Conservation (phyloP, 805 yeast species). For the Ogataea degrootiae region DNA sequence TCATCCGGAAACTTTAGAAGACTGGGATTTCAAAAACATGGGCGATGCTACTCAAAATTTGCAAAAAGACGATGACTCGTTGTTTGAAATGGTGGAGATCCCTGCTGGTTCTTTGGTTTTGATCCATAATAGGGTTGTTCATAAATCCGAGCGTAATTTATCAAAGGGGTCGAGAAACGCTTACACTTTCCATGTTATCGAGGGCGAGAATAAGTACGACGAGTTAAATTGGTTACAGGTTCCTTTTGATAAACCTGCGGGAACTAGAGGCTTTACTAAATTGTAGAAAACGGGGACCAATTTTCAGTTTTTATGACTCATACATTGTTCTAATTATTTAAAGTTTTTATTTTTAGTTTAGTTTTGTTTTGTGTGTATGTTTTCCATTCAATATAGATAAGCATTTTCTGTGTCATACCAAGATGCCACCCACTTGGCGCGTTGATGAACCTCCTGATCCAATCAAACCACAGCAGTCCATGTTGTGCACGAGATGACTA, state of each 20-base stretch:
- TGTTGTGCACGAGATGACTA: too few relatives aligned
- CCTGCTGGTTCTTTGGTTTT: slow-evolving; percentile 68
- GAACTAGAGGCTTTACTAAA: slow-evolving; percentile 57
- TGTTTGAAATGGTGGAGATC: slow-evolving; percentile 52
- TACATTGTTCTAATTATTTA: too few relatives aligned
- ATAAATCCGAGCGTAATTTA: slow-evolving; percentile 59
- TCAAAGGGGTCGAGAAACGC: slow-evolving; percentile 61
- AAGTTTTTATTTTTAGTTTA: too few relatives aligned
- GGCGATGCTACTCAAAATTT: slow-evolving; percentile 22
- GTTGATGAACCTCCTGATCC: too few relatives aligned
- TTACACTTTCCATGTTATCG: slow-evolving; percentile 76
- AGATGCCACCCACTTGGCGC: too few relatives aligned
- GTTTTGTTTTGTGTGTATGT: too few relatives aligned
- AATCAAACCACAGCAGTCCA: too few relatives aligned
- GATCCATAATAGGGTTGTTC: slow-evolving; percentile 68
- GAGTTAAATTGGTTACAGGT: slow-evolving; percentile 71
- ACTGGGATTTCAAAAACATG: slow-evolving; percentile 12
- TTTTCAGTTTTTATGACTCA: too few relatives aligned
- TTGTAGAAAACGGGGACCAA: slow-evolving; percentile 23
- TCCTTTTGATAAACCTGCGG: slow-evolving; percentile 47
- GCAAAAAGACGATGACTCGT: slow-evolving; percentile 31
- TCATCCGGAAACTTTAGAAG: slow-evolving; percentile 18
- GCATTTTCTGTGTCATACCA: too few relatives aligned
- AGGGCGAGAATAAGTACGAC: slow-evolving; percentile 60
- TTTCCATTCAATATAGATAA: too few relatives aligned